Evolutionary conservation across 176 grass and related monocot species (phyloP).

Genomic region (Tillandsia leiboldiana): DNA sequence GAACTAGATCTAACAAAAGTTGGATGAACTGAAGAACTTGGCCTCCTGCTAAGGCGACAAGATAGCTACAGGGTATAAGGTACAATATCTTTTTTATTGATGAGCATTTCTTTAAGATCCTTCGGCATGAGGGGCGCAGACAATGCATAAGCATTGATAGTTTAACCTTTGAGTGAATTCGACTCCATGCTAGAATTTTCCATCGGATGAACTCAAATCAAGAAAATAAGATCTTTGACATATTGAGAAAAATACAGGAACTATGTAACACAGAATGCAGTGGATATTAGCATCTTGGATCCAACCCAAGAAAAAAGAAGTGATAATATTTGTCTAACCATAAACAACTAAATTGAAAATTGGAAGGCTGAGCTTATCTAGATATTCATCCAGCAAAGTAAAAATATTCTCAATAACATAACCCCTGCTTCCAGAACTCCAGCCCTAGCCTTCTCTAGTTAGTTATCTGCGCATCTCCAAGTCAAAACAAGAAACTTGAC

Average conservation of each 20-base stretch:
- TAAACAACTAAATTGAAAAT: too few relatives aligned
- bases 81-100: too few relatives aligned
- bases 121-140: too few relatives aligned
- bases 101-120: too few relatives aligned
- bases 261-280: background rate
- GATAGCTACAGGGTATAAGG: too few relatives aligned
- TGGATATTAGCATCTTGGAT: background rate
- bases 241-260: background rate
- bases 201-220: background rate
- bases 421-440: background rate
- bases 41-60: too few relatives aligned
- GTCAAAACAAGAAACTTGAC: background rate
- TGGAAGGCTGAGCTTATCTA: background rate
- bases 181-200: background rate
- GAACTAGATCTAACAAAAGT: too few relatives aligned
- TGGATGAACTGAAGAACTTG: too few relatives aligned
- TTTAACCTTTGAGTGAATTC: too few relatives aligned
- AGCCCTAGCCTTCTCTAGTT: background rate
- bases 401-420: background rate
- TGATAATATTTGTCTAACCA: too few relatives aligned
- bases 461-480: background rate
- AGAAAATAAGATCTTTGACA: background rate
- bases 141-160: too few relatives aligned
- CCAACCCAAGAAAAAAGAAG: background rate
- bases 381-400: background rate